Evolutionary conservation across 2,329 filamentous ascomycete species (phyloP), one percentile per base, ranked within the genome.

Genomic region (Myriosclerotinia duriaeana): DNA sequence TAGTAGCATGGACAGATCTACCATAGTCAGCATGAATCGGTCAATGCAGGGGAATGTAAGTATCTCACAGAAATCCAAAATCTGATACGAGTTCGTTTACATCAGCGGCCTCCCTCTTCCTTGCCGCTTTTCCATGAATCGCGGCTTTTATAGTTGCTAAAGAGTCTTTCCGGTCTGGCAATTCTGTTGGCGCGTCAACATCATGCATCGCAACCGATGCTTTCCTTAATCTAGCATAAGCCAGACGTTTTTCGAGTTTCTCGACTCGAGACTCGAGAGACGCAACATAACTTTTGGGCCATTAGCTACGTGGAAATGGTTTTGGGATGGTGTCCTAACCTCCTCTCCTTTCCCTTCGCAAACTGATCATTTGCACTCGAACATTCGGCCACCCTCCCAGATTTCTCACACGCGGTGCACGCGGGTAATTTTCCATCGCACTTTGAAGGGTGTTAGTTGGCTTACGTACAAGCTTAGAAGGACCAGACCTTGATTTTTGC

Each of bases 351-450:
- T 69, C 95, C 95, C 69, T 93, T 85, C 0, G 94, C 93, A 78
- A 97, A 98, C 77, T 97, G 93, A 76, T 98, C 94, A 74, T 96
- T 97, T 9, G 93, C 93, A 66, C 93, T 93, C 8, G 93, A 97
- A 77, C 95, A 99, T 76, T 96, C 93, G 68, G 84, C 88, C 65
- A 91, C 88, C 69, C 92, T 89, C 40, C 93, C 93, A 17, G 92
- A 92, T 79, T 93, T 93, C 78, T 97, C 94, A 76, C 95, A 98
- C 22, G 94, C 94, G 9, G 93, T 96, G 76, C 95, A 99, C 9
- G 93, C 93, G 14, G 95, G 95, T 48, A 98, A 82, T 78, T 97
- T 97, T 69, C 95, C 94, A 80, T 98, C 95, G 75, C 95, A 99
- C 87, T 90, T 74, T 8, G 22, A 26, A 52, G 42, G 54, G 17